Evolutionary conservation across 768 basidiomycete genomes (phyloP).

Genomic region (Pulveroboletus sp.): DNA sequence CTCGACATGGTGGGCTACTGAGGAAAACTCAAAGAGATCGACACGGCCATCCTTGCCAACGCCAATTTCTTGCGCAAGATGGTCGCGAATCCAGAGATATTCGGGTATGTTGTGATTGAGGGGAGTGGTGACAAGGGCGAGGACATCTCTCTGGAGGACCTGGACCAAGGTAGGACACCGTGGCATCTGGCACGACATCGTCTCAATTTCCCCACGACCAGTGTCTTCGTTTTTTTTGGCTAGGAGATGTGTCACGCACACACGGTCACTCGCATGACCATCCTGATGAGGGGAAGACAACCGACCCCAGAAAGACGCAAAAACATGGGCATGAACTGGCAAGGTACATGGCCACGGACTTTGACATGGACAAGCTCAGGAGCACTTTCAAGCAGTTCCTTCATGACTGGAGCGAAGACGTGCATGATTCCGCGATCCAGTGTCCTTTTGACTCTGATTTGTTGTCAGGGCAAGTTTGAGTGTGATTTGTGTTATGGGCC

Average conservation of each 20-base stretch:
- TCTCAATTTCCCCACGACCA: no score
- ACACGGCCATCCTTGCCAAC: constrained; percentile 72
- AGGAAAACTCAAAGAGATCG: constrained; percentile 73
- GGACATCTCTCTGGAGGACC: constrained; percentile 16
- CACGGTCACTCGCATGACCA: constrained; percentile 26
- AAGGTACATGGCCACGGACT: constrained; percentile 54
- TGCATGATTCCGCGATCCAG: constrained; percentile 28
- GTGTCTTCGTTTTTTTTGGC: background rate
- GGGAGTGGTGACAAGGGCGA: constrained; percentile 16
- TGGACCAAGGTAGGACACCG: constrained; percentile 16
- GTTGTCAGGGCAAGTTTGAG: constrained; percentile 56
- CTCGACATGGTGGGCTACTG: constrained; percentile 68
- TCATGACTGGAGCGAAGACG: constrained; percentile 88
- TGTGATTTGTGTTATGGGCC: constrained; percentile 78
- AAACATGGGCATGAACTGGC: constrained; percentile 12
- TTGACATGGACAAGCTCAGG: constrained; percentile 86
- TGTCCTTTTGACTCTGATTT: background rate
- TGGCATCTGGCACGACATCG: constrained; percentile 21
- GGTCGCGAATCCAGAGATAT: constrained; percentile 75
- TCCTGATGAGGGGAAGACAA: no score
- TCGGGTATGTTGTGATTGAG: constrained; percentile 45
- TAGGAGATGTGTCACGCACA: constrained; percentile 25
- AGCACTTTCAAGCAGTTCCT: constrained; percentile 92
- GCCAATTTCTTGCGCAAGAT: constrained; percentile 73
- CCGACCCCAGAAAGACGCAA: constrained; percentile 11